These are phyloP conservation scores for Daldinia sp. DNA, from an alignment of 2,329 filamentous ascomycete species.

Conservation along the genomic window DNA sequence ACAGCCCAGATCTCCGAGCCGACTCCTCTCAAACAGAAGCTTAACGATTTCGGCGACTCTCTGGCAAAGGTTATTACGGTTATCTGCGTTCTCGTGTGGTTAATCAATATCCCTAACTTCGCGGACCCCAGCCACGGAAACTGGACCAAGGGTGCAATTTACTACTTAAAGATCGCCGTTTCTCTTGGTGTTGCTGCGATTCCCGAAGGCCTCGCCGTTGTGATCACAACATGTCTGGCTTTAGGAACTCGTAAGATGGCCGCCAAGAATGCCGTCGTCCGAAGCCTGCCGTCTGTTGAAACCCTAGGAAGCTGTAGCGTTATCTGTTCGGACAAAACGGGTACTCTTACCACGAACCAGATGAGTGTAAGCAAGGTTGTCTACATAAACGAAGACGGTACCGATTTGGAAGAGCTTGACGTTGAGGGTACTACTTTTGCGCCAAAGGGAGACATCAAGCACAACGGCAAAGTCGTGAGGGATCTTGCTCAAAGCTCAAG, in stretches of 20 bases:
- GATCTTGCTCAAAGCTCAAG: conserved; percentile 78
- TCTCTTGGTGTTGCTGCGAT: conserved; percentile 98
- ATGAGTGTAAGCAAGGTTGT: conserved; percentile 98
- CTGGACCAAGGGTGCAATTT: conserved; percentile 97
- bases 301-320: conserved; percentile 99
- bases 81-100: conserved; percentile 96
- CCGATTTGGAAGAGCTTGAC: conserved; percentile 83
- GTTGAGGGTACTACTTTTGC: conserved; percentile 94
- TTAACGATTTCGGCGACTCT: conserved; percentile 97
- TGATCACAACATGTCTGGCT: conserved; percentile 98
- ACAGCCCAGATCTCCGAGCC: conserved; percentile 97
- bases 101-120: conserved; percentile 99
- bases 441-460: conserved; percentile 80
- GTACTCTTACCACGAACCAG: conserved; percentile 97
- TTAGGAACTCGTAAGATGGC: conserved; percentile 99
- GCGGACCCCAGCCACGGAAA: conserved; percentile 92
- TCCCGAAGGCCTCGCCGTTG: conserved; percentile 95
- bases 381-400: conserved; percentile 80
- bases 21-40: conserved; percentile 96
- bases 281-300: conserved; percentile 95
- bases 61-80: conserved; percentile 98
- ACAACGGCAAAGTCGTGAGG: conserved; percentile 74
- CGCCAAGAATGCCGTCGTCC: conserved; percentile 95
- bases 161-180: conserved; percentile 99
- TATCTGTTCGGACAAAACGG: conserved; percentile 99